Percentiles rank a stretch among this genome's conserved stretches.
Conservation (phyloP, 495 filamentous ascomycete species). For the Penicillium argentinense region DNA sequence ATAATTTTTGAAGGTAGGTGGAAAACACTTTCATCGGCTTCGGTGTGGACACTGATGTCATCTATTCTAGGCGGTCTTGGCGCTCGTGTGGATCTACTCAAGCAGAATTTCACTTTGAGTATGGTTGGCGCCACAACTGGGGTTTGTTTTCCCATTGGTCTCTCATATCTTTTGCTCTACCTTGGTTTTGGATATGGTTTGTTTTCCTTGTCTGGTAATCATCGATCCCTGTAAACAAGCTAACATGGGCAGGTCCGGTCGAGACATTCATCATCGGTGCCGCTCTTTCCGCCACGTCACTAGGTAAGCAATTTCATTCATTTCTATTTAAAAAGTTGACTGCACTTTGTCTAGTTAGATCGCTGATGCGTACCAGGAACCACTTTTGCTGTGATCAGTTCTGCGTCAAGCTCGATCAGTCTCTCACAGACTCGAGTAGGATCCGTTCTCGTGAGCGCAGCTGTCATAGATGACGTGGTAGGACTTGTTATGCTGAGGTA, state of each 20-base stretch:
- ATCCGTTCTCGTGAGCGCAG: conserved; percentile 53
- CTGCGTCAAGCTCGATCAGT: conserved; percentile 24
- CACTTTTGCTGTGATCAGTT: conserved; percentile 35
- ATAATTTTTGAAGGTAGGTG: too few relatives aligned
- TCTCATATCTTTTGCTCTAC: too few relatives aligned
- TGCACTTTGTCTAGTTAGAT: background rate
- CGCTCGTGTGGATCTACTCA: conserved; percentile 32
- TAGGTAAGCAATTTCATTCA: conserved; percentile 26
- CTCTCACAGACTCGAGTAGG: conserved; percentile 34
- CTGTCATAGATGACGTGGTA: conserved; percentile 81
- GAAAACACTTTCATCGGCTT: too few relatives aligned
- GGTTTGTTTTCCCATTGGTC: conserved; percentile 32
- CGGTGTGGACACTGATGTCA: conserved; percentile 23
- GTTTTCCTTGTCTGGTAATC: conserved; percentile 2
- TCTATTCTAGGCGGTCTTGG: conserved; percentile 31
- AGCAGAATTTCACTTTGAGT: conserved; percentile 32
- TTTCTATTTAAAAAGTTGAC: background rate
- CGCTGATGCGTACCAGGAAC: conserved; percentile 19
- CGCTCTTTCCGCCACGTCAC: conserved; percentile 33
- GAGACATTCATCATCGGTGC: conserved; percentile 39
- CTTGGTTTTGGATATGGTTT: conserved; percentile 34
- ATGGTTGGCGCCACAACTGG: conserved; percentile 33
- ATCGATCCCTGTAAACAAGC: background rate
- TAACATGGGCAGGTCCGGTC: conserved; percentile 25
- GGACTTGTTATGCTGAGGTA: conserved; percentile 71